Base-by-base conservation (phyloP, 1,284 basidiomycete genomes). In the Vanrija humicola region DNA sequence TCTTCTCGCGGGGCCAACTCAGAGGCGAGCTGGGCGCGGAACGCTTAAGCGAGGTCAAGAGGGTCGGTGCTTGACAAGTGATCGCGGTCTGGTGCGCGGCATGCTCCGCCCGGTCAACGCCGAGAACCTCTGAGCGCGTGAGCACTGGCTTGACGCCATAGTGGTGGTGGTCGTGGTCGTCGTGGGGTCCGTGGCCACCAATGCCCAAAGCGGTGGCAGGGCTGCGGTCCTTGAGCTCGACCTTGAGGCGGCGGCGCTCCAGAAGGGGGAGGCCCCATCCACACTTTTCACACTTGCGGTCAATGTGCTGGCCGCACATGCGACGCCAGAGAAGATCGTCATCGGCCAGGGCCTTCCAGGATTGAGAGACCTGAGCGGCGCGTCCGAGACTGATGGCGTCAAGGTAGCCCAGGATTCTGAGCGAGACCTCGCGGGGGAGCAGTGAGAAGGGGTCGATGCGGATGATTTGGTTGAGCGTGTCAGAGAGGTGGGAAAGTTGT, bases 251-350 rank as follows among this genome's bases (percentile, higher is more conserved):
- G 25, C 72, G 62, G 38, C 72, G 63, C 53, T 96, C 90, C 28
- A 99, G 81, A 25, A 97, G 81, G 3, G 95, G 95, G 39, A 99
- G 79, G 16, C 94, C 94, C 95, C 96, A 98, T 6, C 95, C 95
- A 54, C 95, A 98, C 76, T 97, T 98, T 64, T 85, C 85, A 69
- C 95, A 99, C 72, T 95, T 96, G 69, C 94, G 86, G 47, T 96
- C 96, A 55, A 99, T 98, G 65, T 99, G 95, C 73, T 99, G 95
- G 69, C 97, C 92, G 74, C 96, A 98, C 78, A 99, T 98, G 38
- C 87, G 87, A 43, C 89, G 83, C 95, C 95, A 99, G 50, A 99
- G 83, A 43, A 95, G 81, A 67, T 99, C 91, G 72, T 98, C 95
- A 76, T 98, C 95, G 1, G 95, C 95, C 1, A 98, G 84, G 38